Evolutionary conservation across 176 grass and related monocot species (phyloP).

Genomic region (Triticum monococcum): DNA sequence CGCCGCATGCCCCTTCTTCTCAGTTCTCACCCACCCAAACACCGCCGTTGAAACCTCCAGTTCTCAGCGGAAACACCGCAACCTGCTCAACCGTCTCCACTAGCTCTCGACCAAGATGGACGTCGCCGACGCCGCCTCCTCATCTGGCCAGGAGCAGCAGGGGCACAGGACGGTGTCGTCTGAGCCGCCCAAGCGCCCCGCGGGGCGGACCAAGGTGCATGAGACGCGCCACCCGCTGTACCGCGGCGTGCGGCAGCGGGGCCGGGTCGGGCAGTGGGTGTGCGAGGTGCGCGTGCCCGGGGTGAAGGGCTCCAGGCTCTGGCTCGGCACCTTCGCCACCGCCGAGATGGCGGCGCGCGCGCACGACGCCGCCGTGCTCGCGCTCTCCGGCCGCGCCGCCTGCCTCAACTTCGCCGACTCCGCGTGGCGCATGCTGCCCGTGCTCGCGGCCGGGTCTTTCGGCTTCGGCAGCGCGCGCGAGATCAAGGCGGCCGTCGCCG

Average conservation of each 20-base stretch:
- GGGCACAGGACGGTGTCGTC: slow-evolving; percentile 47
- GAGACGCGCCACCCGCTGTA: slow-evolving; percentile 77
- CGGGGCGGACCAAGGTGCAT: slow-evolving; percentile 67
- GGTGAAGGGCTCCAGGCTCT: slow-evolving; percentile 36
- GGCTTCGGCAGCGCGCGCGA: slow-evolving; percentile 1
- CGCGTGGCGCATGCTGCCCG: slow-evolving; percentile 35
- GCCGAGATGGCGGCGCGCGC: slow-evolving; percentile 70
- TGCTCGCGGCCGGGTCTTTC: neutral
- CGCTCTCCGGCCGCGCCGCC: slow-evolving; percentile 33
- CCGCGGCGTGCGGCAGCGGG: slow-evolving; percentile 55
- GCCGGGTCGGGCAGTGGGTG: slow-evolving; percentile 46
- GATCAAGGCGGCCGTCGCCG: slow-evolving; percentile 36
- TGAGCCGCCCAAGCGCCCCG: slow-evolving; percentile 57
- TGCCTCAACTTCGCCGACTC: slow-evolving; percentile 82
- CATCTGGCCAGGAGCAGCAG: too few species aligned
- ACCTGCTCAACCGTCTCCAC: too few species aligned
- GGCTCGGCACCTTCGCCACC: slow-evolving; percentile 74
- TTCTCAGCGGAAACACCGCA: too few species aligned
- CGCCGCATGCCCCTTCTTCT: too few species aligned
- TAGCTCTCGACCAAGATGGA: too few species aligned
- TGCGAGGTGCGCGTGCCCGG: slow-evolving; percentile 62
- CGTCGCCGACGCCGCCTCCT: too few species aligned
- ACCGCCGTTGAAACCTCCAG: too few species aligned
- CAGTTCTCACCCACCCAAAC: too few species aligned
- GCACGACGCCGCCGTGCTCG: slow-evolving; percentile 66